Conservation (phyloP, 805 yeast species). For the Metschnikowia drakensbergensis region DNA sequence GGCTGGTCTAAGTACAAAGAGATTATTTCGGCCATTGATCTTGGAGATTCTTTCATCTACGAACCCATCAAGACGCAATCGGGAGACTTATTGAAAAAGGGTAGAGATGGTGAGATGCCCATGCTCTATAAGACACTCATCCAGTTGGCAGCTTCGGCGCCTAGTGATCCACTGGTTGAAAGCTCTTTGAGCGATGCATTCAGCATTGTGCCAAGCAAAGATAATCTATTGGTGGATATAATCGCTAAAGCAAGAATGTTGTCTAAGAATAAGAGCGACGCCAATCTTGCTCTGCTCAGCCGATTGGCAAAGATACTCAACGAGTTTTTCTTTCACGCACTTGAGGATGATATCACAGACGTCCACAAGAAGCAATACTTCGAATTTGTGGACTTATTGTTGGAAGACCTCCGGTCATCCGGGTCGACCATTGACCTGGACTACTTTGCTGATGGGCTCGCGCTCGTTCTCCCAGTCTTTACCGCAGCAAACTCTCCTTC, state of each 20-base stretch:
- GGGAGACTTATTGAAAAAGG: neutral
- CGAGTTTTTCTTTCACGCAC: conserved; percentile 3
- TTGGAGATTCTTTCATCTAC: conserved; percentile 6
- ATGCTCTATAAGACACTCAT: conserved; percentile 16
- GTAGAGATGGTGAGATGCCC: conserved; percentile 2
- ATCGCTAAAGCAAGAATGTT: neutral
- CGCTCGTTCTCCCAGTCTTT: conserved; percentile 52
- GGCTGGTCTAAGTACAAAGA: conserved; percentile 6
- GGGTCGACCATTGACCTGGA: conserved; percentile 31
- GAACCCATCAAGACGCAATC: conserved; percentile 4
- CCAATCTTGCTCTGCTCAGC: conserved; percentile 1
- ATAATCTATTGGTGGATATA: neutral
- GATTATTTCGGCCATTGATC: conserved; percentile 3
- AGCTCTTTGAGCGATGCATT: neutral
- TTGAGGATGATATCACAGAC: neutral
- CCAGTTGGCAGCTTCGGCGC: conserved; percentile 16
- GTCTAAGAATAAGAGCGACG: neutral
- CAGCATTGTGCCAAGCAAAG: neutral
- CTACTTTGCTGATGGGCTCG: conserved; percentile 60
- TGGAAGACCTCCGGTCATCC: conserved; percentile 15
- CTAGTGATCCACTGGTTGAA: neutral
- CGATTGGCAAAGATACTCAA: conserved; percentile 8
- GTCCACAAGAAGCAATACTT: neutral
- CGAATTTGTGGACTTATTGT: conserved; percentile 28
- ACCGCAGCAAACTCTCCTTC: conserved; percentile 34